These are phyloP conservation scores for Alopecurus myosuroides DNA, from an alignment of 176 grass and related monocot species.

Conservation along the genomic window DNA sequence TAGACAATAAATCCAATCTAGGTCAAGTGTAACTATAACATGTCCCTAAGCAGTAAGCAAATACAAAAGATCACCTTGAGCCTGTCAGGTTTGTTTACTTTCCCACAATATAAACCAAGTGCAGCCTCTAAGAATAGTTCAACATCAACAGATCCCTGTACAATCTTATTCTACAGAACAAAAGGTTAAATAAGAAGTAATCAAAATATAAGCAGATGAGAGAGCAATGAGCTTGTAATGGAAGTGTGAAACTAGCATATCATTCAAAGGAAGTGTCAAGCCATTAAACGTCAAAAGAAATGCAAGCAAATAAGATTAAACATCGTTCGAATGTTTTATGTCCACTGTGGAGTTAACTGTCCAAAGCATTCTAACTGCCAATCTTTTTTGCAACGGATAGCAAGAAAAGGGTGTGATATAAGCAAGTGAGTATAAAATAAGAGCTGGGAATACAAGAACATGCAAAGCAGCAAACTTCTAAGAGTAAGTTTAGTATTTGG, in stretches of 20 bases:
- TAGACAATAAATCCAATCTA: slow-evolving; percentile 17
- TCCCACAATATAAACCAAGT: slow-evolving; percentile 64
- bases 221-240: slow-evolving; percentile 13
- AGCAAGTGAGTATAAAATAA: neutral
- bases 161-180: slow-evolving; percentile 56
- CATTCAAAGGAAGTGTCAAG: neutral
- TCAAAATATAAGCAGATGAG: slow-evolving; percentile 38
- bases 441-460: neutral
- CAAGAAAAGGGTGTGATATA: neutral
- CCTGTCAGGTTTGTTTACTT: slow-evolving; percentile 56
- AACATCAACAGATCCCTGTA: slow-evolving; percentile 73
- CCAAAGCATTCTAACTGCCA: slow-evolving; percentile 4
- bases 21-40: neutral
- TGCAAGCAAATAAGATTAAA: neutral
- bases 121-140: slow-evolving; percentile 77
- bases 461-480: neutral
- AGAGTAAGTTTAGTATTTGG: neutral
- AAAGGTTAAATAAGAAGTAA: slow-evolving; percentile 34
- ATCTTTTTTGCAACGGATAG: neutral
- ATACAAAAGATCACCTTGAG: slow-evolving; percentile 61
- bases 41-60: slow-evolving; percentile 18
- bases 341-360: slow-evolving; percentile 3
- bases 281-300: slow-evolving; percentile 8
- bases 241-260: slow-evolving; percentile 11
- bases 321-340: neutral